Percentiles rank a stretch among this genome's conserved stretches.
phyloP scores from a whole-genome alignment of 2,329 filamentous ascomycete species.

The Penicillium sp. region DNA sequence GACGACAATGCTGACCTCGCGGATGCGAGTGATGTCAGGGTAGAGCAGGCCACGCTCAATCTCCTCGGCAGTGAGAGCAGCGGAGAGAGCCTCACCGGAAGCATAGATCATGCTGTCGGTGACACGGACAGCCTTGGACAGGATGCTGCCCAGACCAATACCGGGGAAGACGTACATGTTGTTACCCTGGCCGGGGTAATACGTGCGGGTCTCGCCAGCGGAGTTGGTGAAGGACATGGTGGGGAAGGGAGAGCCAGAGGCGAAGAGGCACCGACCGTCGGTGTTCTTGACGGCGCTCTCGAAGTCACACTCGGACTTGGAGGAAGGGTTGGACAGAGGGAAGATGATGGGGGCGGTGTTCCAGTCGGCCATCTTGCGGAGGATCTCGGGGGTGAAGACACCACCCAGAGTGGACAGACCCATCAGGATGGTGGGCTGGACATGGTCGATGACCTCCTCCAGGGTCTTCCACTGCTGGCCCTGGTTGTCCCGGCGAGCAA shows the following conservation, averaged over 20 bases:
- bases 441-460: conserved; percentile 89
- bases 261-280: conserved; percentile 88
- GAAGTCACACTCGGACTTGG: conserved; percentile 97
- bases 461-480: conserved; percentile 73
- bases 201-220: conserved; percentile 63
- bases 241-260: conserved; percentile 90
- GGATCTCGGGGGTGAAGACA: conserved; percentile 85
- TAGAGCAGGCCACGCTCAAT: conserved; percentile 84
- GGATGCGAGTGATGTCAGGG: conserved; percentile 85
- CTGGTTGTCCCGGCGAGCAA: conserved; percentile 66
- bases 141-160: conserved; percentile 88
- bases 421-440: conserved; percentile 92
- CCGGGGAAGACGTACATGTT: conserved; percentile 96
- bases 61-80: conserved; percentile 79
- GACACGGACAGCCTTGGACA: conserved; percentile 81
- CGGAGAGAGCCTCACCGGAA: conserved; percentile 78
- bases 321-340: conserved; percentile 92
- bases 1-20: conserved; percentile 84
- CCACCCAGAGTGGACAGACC: conserved; percentile 93
- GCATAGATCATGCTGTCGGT: conserved; percentile 98
- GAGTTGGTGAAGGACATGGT: conserved; percentile 67
- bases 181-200: conserved; percentile 78
- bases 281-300: conserved; percentile 91
- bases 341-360: conserved; percentile 89
- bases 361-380: conserved; percentile 64